Percentiles rank a stretch among this genome's conserved stretches.
Conservation (phyloP, 108 stramenopile genomes). For the Nannochloropsis granulata region DNA sequence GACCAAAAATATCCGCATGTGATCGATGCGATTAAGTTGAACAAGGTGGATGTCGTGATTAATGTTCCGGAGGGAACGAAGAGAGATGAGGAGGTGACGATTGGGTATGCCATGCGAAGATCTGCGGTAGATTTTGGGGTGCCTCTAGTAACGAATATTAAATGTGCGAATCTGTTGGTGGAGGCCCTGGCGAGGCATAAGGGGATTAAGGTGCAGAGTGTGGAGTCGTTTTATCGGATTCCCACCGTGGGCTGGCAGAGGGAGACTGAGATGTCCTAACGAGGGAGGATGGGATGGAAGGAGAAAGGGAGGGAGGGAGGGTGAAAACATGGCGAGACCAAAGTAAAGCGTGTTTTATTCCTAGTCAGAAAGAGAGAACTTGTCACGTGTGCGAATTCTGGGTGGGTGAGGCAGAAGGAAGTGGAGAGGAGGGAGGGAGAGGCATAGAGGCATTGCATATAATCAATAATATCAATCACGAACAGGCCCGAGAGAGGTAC, state of each 20-base stretch:
- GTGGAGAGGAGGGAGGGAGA: too few species aligned
- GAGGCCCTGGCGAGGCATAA: conserved; percentile 26
- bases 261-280: background rate
- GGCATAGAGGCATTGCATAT: too few species aligned
- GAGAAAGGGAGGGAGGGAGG: too few species aligned
- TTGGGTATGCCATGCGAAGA: conserved; percentile 42
- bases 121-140: conserved; percentile 46
- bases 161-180: conserved; percentile 39
- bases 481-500: too few species aligned
- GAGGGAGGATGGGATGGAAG: background rate
- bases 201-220: background rate
- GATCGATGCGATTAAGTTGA: background rate
- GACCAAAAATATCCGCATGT: background rate
- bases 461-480: too few species aligned
- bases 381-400: too few species aligned
- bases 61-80: conserved; percentile 48
- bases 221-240: background rate
- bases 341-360: too few species aligned
- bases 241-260: background rate
- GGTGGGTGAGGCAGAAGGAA: too few species aligned
- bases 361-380: too few species aligned
- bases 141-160: conserved; percentile 42
- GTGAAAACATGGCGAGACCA: too few species aligned
- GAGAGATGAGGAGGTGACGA: conserved; percentile 39
- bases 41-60: conserved; percentile 40